These are phyloP conservation scores for Avena eriantha DNA, from an alignment of 176 grass and related monocot genomes.

Conservation along the genomic window DNA sequence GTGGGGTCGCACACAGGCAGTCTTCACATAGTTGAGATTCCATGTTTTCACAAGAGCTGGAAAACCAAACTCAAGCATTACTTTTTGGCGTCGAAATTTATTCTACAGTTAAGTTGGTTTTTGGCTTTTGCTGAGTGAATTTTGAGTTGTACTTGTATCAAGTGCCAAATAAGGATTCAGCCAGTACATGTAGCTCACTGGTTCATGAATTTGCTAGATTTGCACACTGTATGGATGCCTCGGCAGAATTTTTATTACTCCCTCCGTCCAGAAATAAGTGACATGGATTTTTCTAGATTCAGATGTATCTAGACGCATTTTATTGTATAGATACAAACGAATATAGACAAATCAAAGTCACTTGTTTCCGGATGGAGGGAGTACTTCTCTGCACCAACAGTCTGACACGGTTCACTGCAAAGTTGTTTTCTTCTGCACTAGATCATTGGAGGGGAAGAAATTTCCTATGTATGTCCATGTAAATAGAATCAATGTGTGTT, in stretches of 20 bases:
- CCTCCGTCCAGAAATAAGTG: too few relatives aligned
- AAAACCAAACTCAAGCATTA: conserved; percentile 34
- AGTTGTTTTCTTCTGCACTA: neutral
- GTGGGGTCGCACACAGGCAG: neutral
- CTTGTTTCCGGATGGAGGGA: too few relatives aligned
- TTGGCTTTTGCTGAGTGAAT: conserved; percentile 23
- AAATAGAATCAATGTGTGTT: neutral
- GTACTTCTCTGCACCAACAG: conserved; percentile 5
- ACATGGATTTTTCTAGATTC: too few relatives aligned
- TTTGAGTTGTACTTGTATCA: conserved; percentile 18
- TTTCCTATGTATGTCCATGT: neutral
- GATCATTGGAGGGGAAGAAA: neutral
- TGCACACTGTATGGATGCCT: neutral
- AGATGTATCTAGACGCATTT: too few relatives aligned
- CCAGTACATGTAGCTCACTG: conserved; percentile 28
- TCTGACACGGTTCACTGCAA: neutral
- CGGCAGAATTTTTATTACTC: conserved; percentile 12
- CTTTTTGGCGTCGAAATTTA: conserved; percentile 31
- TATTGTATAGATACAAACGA: too few relatives aligned
- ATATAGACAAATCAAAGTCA: too few relatives aligned
- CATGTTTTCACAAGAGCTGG: conserved; percentile 33
- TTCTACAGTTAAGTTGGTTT: conserved; percentile 40
- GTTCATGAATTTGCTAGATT: conserved; percentile 27
- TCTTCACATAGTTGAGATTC: neutral
- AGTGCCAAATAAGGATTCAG: conserved; percentile 40